These are phyloP conservation scores for Oidiodendron maius DNA, from an alignment of 495 filamentous ascomycete genomes.

Conservation along the genomic window DNA sequence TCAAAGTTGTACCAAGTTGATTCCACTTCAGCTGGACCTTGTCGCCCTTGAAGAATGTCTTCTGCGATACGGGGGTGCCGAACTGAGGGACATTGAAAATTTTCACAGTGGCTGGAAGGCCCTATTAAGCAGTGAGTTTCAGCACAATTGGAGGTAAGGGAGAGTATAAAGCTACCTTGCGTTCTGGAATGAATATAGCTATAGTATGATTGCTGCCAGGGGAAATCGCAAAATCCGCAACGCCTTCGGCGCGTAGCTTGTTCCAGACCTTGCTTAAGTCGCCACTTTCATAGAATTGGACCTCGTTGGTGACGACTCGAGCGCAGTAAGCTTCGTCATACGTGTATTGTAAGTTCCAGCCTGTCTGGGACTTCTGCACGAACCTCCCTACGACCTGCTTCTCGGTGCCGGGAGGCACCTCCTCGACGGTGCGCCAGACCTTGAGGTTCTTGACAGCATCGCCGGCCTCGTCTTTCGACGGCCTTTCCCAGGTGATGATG, in stretches of 20 bases:
- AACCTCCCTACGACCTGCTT: conserved; percentile 76
- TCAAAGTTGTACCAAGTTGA: conserved; percentile 75
- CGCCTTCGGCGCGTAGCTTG: conserved; percentile 88
- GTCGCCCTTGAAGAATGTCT: conserved; percentile 98
- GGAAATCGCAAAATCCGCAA: conserved; percentile 81
- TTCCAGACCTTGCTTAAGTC: conserved; percentile 87
- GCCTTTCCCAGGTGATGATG: conserved; percentile 94
- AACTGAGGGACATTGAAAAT: conserved; percentile 91
- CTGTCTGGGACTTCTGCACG: conserved; percentile 90
- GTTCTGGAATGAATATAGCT: conserved; percentile 90
- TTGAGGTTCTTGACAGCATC: conserved; percentile 94
- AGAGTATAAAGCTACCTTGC: conserved; percentile 57
- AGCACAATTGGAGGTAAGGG: background rate
- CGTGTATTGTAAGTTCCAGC: conserved; percentile 98
- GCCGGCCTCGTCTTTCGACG: conserved; percentile 84
- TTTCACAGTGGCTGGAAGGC: conserved; percentile 87
- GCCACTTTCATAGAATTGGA: conserved; percentile 89
- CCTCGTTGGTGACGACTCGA: conserved; percentile 89
- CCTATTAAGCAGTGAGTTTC: conserved; percentile 39
- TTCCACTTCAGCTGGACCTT: conserved; percentile 99
- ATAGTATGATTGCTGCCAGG: conserved; percentile 84
- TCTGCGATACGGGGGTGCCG: conserved; percentile 74
- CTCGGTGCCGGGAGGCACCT: conserved; percentile 45
- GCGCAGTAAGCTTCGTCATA: conserved; percentile 88
- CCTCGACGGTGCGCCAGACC: conserved; percentile 78